Percentiles rank a stretch among this genome's conserved stretches.
phyloP scores from a whole-genome alignment of 345 rosid genomes.

The Brassica napus region Da-Ae NC_063440.1:18506501-18507000 shows the following conservation, averaged over 20 bases:
- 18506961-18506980: too few relatives aligned
- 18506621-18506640: conserved; percentile 61
- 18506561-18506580: conserved; percentile 45
- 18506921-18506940: neutral
- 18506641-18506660: conserved; percentile 47
- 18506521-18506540: conserved; percentile 53
- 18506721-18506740: conserved; percentile 36
- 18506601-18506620: conserved; percentile 43
- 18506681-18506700: conserved; percentile 28
- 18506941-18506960: too few relatives aligned
- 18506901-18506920: neutral
- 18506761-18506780: conserved; percentile 33
- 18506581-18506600: conserved; percentile 48
- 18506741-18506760: neutral
- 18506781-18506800: conserved; percentile 30
- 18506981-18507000: too few relatives aligned
- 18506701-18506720: conserved; percentile 19
- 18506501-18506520: conserved; percentile 54
- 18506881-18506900: neutral
- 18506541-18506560: conserved; percentile 58
- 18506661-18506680: conserved; percentile 39
- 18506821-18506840: conserved; percentile 5
- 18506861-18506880: neutral
- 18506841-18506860: neutral
- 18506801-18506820: conserved; percentile 25